phyloP scores from a whole-genome alignment of 441 rosid species.

The Manihot esculenta region DNA sequence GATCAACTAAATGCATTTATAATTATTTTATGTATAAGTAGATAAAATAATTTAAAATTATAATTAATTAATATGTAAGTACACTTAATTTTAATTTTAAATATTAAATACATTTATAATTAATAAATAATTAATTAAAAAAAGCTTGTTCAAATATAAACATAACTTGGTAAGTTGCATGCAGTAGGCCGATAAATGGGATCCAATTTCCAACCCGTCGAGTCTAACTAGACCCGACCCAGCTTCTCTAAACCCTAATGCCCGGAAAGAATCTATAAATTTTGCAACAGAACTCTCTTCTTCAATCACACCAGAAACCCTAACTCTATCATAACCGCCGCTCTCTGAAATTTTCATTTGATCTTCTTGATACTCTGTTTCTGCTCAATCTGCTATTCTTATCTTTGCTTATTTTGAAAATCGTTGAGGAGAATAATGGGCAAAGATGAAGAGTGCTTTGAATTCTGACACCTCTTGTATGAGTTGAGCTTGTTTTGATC shows the following conservation, averaged over 20 bases:
- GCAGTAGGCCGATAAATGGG: too few species aligned
- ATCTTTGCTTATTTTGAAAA: neutral
- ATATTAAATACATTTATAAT: too few species aligned
- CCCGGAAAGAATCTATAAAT: neutral
- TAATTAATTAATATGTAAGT: too few species aligned
- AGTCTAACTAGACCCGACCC: neutral
- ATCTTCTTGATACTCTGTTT: neutral
- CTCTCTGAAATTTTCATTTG: neutral
- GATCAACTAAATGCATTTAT: too few species aligned
- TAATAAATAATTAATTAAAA: too few species aligned
- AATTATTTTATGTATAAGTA: too few species aligned
- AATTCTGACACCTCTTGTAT: constrained; percentile 64
- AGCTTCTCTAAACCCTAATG: neutral
- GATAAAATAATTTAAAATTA: too few species aligned
- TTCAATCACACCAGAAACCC: neutral
- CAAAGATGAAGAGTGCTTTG: constrained; percentile 45
- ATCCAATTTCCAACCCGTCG: too few species aligned
- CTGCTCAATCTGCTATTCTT: neutral
- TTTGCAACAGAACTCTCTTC: too few species aligned
- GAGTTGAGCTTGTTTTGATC: constrained; percentile 34
- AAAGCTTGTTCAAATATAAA: too few species aligned
- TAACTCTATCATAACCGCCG: neutral
- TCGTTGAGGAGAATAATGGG: constrained; percentile 14
- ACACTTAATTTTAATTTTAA: too few species aligned
- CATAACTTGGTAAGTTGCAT: too few species aligned